Evolutionary conservation across 2,329 filamentous ascomycete species (phyloP), one percentile per base, ranked within the genome.

Genomic region (Neofusicoccum sp.): DNA sequence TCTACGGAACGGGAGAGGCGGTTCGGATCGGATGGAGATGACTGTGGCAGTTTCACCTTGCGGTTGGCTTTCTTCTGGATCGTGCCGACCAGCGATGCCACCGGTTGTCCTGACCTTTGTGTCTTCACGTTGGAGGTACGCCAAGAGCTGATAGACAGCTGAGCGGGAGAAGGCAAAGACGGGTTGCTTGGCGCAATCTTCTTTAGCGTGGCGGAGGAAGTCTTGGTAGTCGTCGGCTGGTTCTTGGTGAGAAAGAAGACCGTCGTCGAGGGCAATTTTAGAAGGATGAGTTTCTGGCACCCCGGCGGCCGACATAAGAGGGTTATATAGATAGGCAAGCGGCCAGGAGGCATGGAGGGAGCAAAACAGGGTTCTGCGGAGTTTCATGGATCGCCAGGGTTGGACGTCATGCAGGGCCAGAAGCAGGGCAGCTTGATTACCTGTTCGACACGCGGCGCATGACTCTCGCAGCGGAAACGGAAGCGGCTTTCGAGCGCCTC

Each of bases 341-440:
- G 36, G 7, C 16, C 40, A 34, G 26, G 11, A 24, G 26, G 11
- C 7, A 24, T 26, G 24, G 34, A 40, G 43, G 38, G 24, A 45
- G 38, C 28, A 47, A 58, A 58, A 58, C 54, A 58, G 54, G 54
- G 54, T 58, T 58, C 31, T 16, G 54, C 16, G 38, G 53, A 28
- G 44, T 30, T 40, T 26, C 14, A n/a, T 20, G 51, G 34, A 48
- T 48, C 31, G 43, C 31, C 47, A 47, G 40, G 51, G 26, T 41
- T 14, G 54, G 54, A 62, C 60, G 60, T 62, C 60, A 62, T 62
- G 60, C 44, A 51, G 54, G 60, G 38, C 54, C 34, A 43, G 31
- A 58, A 43, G 54, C 44, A 53, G 38, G 44, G 56, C 36, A 53
- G 24, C 6, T 26, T 1, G 51, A 44, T 56, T 43, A n/a, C 51